phyloP scores from a whole-genome alignment of 108 stramenopile species.

The Pseudonitzschia multistriata region DNA sequence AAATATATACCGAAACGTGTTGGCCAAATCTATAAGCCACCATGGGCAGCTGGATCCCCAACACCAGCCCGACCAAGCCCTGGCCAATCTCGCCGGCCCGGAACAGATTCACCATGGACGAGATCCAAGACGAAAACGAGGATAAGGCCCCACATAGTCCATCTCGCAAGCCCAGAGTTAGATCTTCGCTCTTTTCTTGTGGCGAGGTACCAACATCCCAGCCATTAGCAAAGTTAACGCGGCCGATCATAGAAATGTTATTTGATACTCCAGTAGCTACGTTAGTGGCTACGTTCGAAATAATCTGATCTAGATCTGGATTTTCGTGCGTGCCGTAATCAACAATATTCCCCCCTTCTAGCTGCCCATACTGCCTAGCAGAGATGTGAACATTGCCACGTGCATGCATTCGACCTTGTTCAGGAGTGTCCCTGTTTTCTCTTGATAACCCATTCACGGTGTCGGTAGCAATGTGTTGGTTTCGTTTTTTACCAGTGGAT shows the following conservation, averaged over 20 bases:
- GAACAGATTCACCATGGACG: constrained; percentile 68
- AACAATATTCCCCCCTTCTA: constrained; percentile 26
- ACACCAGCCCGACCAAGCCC: constrained; percentile 63
- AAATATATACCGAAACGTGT: constrained; percentile 75
- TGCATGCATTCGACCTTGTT: constrained; percentile 17
- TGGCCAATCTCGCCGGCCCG: constrained; percentile 55
- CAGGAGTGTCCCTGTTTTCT: background rate
- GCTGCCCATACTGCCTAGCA: constrained; percentile 21
- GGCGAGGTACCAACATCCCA: constrained; percentile 82
- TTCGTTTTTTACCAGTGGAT: background rate
- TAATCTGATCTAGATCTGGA: constrained; percentile 48
- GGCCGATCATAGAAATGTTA: constrained; percentile 52
- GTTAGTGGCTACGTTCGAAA: constrained; percentile 39
- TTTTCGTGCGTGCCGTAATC: constrained; percentile 33
- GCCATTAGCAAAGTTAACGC: constrained; percentile 62
- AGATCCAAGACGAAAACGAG: constrained; percentile 76
- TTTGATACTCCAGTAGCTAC: constrained; percentile 45
- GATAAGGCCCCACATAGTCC: constrained; percentile 82
- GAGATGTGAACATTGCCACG: constrained; percentile 11
- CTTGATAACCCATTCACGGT: background rate
- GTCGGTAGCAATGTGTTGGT: background rate
- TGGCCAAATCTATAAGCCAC: constrained; percentile 80
- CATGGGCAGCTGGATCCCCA: constrained; percentile 76
- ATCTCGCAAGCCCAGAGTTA: constrained; percentile 74
- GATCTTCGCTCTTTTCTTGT: constrained; percentile 74